Conservation (phyloP, 768 basidiomycete species). For the Dacryopinax primogenitus region DNA sequence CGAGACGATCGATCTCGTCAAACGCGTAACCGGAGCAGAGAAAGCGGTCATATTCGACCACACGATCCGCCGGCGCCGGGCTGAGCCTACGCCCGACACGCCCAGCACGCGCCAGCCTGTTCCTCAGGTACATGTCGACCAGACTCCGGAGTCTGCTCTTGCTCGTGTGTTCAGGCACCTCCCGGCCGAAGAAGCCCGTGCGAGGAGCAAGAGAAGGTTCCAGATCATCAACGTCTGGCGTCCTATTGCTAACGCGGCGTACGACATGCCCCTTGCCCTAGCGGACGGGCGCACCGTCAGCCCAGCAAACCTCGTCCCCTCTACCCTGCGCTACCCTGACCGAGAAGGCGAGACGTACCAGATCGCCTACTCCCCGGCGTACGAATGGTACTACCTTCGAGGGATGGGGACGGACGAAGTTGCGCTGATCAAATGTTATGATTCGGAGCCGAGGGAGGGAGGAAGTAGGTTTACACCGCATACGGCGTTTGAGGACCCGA, state of each 20-base stretch:
- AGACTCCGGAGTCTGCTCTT: slow-evolving; percentile 32
- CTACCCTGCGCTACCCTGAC: slow-evolving; percentile 38
- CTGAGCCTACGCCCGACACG: slow-evolving; percentile 3
- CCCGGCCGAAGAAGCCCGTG: slow-evolving; percentile 31
- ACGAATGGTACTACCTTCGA: slow-evolving; percentile 42
- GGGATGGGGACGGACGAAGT: slow-evolving; percentile 37
- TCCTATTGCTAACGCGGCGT: slow-evolving; percentile 35
- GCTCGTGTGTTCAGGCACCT: slow-evolving; percentile 41
- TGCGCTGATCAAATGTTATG: slow-evolving; percentile 41
- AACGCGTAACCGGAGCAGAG: slow-evolving; percentile 47
- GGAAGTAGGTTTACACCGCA: slow-evolving; percentile 27
- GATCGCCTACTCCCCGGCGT: slow-evolving; percentile 35
- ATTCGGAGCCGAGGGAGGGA: slow-evolving; percentile 18
- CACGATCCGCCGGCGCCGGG: slow-evolving; percentile 2
- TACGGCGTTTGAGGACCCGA: slow-evolving; percentile 28
- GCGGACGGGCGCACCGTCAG: slow-evolving; percentile 39
- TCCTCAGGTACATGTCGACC: slow-evolving; percentile 37
- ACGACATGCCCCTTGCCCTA: slow-evolving; percentile 39
- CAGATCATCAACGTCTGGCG: slow-evolving; percentile 45
- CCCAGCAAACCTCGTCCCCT: slow-evolving; percentile 30
- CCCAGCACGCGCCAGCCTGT: slow-evolving; percentile 18
- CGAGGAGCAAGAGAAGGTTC: slow-evolving; percentile 35
- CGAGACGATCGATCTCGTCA: slow-evolving; percentile 46
- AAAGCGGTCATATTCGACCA: slow-evolving; percentile 28
- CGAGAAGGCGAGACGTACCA: slow-evolving; percentile 41